phyloP scores from a whole-genome alignment of 495 filamentous ascomycete species.

The Penicillium parvum region DNA sequence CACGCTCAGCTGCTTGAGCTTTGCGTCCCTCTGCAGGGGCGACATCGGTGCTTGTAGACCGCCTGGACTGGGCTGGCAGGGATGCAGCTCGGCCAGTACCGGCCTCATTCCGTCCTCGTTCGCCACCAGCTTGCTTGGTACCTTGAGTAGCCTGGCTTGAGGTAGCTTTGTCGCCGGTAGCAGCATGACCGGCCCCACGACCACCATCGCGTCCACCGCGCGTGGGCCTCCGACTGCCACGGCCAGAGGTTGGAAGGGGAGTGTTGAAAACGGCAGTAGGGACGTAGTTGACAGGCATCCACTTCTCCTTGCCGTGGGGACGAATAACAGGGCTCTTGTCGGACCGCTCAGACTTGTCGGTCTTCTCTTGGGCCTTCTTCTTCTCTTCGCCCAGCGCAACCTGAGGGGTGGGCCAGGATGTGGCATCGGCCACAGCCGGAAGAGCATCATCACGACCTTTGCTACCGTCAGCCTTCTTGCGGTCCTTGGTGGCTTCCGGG shows the following conservation, averaged over 20 bases:
- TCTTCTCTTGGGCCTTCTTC: constrained; percentile 61
- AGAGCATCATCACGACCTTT: constrained; percentile 46
- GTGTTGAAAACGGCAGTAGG: constrained; percentile 82
- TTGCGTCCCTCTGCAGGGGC: constrained; percentile 33
- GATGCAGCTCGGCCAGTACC: constrained; percentile 38
- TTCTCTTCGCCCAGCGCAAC: constrained; percentile 69
- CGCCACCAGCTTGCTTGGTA: constrained; percentile 33
- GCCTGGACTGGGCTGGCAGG: constrained; percentile 35
- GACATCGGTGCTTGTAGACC: constrained; percentile 37
- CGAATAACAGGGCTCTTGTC: constrained; percentile 51
- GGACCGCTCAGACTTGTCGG: constrained; percentile 64
- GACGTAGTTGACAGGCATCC: constrained; percentile 67
- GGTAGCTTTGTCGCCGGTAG: constrained; percentile 40
- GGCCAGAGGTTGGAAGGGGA: constrained; percentile 57
- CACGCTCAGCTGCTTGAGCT: constrained; percentile 29
- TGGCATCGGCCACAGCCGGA: constrained; percentile 63
- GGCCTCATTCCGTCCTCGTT: constrained; percentile 39
- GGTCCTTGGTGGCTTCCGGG: constrained; percentile 30
- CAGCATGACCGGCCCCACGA: constrained; percentile 48
- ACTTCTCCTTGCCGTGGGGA: constrained; percentile 64
- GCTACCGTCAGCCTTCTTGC: constrained; percentile 40
- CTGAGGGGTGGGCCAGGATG: constrained; percentile 88
- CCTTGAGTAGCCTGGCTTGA: constrained; percentile 28
- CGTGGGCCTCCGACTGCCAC: constrained; percentile 54
- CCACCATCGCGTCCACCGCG: constrained; percentile 53